Conservation (phyloP, 371 early-diverging fungal genomes). For the Mortierella sp. region DNA sequence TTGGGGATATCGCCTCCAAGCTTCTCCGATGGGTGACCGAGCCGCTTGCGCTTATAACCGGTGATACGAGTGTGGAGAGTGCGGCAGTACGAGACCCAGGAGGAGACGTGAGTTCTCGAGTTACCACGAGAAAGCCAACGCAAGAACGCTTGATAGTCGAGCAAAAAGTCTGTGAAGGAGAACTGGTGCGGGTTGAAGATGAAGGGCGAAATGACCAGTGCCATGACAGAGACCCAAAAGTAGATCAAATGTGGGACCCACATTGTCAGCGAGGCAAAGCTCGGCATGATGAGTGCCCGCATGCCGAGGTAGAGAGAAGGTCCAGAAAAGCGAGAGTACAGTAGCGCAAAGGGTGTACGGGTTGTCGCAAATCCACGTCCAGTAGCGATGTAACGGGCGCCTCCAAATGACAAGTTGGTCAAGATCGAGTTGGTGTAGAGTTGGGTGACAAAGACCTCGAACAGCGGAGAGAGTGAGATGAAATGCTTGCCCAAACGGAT, state of each 20-base stretch:
- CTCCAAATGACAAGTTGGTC: slow-evolving; percentile 86
- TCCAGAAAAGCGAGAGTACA: slow-evolving; percentile 85
- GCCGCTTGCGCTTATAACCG: slow-evolving; percentile 82
- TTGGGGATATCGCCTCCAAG: slow-evolving; percentile 74
- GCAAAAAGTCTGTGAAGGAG: slow-evolving; percentile 77
- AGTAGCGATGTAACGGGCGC: slow-evolving; percentile 90
- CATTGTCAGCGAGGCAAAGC: slow-evolving; percentile 80
- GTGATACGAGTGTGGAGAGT: slow-evolving; percentile 81
- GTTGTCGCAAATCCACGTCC: slow-evolving; percentile 95
- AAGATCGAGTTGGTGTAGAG: slow-evolving; percentile 88
- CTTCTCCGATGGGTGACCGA: slow-evolving; percentile 70
- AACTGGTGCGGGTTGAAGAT: slow-evolving; percentile 91
- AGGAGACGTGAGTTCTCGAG: slow-evolving; percentile 77
- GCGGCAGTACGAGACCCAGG: slow-evolving; percentile 87
- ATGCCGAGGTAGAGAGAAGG: slow-evolving; percentile 87
- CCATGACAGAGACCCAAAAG: slow-evolving; percentile 89
- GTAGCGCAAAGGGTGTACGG: slow-evolving; percentile 80
- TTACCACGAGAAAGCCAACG: slow-evolving; percentile 89
- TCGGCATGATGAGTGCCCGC: slow-evolving; percentile 76
- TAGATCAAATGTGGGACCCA: slow-evolving; percentile 84
- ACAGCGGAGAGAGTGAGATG: slow-evolving; percentile 86
- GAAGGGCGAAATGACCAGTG: slow-evolving; percentile 83
- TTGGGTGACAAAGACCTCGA: slow-evolving; percentile 93
- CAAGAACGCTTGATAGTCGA: slow-evolving; percentile 85
- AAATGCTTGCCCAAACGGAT: slow-evolving; percentile 87